These are phyloP conservation scores for Arxiozyma slooffiae DNA, from an alignment of 1,139 yeast species.

Conservation along the genomic window DNA sequence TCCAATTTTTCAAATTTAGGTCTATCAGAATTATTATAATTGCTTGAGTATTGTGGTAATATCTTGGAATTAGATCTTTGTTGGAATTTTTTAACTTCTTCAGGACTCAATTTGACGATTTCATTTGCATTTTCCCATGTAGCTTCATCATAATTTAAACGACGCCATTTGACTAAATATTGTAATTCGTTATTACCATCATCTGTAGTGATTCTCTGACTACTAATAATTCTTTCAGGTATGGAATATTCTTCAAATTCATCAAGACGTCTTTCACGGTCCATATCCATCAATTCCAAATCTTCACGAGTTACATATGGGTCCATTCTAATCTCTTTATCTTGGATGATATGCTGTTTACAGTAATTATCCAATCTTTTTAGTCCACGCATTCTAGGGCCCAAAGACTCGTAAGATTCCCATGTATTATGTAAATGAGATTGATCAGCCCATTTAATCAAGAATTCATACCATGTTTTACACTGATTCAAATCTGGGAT, in stretches of 20 bases:
- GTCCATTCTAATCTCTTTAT: constrained; percentile 66
- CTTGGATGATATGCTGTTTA: constrained; percentile 61
- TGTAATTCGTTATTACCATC: constrained; percentile 60
- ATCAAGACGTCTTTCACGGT: constrained; percentile 72
- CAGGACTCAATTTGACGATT: constrained; percentile 77
- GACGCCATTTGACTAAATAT: constrained; percentile 87
- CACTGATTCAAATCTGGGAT: constrained; percentile 39
- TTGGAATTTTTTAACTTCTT: constrained; percentile 75
- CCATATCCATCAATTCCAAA: constrained; percentile 85
- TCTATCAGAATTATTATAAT: constrained; percentile 58
- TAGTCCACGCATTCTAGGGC: constrained; percentile 45
- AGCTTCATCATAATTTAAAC: constrained; percentile 88
- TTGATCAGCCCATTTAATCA: constrained; percentile 78
- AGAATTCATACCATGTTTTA: constrained; percentile 49
- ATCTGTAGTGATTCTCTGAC: constrained; percentile 58
- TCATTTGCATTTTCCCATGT: constrained; percentile 94
- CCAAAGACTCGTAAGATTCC: constrained; percentile 61
- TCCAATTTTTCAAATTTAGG: constrained; percentile 84
- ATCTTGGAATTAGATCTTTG: constrained; percentile 74
- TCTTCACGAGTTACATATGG: constrained; percentile 81
- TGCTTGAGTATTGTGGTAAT: constrained; percentile 70
- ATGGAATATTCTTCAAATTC: constrained; percentile 74
- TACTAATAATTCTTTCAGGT: constrained; percentile 87
- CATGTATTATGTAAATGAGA: constrained; percentile 94
- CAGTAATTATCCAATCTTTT: constrained; percentile 79